Evolutionary conservation across 2,329 filamentous ascomycete genomes (phyloP).

Genomic region (Daldinia eschscholtzii): DNA sequence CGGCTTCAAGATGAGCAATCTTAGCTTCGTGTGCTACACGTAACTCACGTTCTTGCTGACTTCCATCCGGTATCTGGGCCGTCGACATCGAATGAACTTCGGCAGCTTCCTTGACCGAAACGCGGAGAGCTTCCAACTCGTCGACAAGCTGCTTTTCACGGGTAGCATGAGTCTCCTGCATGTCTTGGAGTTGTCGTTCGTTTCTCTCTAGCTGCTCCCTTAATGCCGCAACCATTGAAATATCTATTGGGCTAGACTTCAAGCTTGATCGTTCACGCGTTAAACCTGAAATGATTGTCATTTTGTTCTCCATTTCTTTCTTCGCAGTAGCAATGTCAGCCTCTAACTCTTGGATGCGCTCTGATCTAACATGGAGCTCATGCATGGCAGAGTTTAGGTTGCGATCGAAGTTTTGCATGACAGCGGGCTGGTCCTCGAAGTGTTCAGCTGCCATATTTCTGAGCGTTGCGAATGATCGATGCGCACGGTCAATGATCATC

Average conservation of each 20-base stretch:
- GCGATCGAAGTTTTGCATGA: constrained; percentile 91
- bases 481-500: constrained; percentile 88
- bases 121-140: constrained; percentile 77
- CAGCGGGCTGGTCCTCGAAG: constrained; percentile 84
- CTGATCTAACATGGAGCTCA: constrained; percentile 86
- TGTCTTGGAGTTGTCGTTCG: constrained; percentile 80
- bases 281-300: constrained; percentile 92
- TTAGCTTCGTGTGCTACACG: constrained; percentile 64
- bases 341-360: constrained; percentile 91
- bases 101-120: constrained; percentile 60
- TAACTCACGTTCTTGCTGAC: constrained; percentile 51
- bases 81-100: constrained; percentile 38
- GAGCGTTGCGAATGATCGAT: constrained; percentile 89
- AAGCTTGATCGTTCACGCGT: constrained; percentile 93
- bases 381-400: constrained; percentile 94
- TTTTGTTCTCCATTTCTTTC: constrained; percentile 98
- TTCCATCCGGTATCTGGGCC: constrained; percentile 48
- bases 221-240: constrained; percentile 88
- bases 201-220: constrained; percentile 89
- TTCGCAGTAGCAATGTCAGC: constrained; percentile 84
- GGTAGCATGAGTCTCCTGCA: constrained; percentile 78
- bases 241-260: constrained; percentile 86
- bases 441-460: constrained; percentile 89
- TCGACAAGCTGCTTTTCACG: constrained; percentile 80
- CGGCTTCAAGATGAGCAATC: constrained; percentile 75